Evolutionary conservation across 768 basidiomycete genomes (phyloP).

Genomic region (Lactifluus rugatus): DNA sequence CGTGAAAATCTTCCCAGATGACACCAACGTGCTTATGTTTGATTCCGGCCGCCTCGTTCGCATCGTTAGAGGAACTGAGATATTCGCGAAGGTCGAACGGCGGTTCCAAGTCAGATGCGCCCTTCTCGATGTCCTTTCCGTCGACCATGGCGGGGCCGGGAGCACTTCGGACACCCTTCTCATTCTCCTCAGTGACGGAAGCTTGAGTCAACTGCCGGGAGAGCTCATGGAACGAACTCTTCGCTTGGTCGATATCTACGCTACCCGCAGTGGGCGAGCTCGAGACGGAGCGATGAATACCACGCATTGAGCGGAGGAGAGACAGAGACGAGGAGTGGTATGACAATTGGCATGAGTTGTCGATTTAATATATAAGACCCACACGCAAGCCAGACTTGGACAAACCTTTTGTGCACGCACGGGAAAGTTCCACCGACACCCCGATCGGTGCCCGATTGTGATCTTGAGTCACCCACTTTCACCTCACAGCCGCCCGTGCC

Average conservation of each 20-base stretch:
- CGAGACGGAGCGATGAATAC: constrained; percentile 1
- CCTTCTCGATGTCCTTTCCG: constrained; percentile 32
- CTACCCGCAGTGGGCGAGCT: background rate
- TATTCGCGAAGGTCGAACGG: constrained; percentile 64
- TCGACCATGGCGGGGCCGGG: background rate
- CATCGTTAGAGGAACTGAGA: constrained; percentile 58
- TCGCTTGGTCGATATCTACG: constrained; percentile 9
- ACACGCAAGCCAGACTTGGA: background rate
- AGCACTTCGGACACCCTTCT: background rate
- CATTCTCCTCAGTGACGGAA: background rate
- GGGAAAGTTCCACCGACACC: background rate
- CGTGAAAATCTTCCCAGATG: constrained; percentile 61
- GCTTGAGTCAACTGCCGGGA: constrained; percentile 16
- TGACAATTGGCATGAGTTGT: background rate
- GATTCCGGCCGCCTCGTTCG: constrained; percentile 55
- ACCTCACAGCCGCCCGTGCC: background rate
- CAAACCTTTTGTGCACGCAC: background rate
- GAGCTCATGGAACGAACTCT: constrained; percentile 11
- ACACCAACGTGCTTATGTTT: constrained; percentile 73
- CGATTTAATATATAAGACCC: background rate
- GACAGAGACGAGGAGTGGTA: background rate
- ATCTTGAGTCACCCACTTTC: background rate
- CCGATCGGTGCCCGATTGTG: background rate
- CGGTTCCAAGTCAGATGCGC: constrained; percentile 30
- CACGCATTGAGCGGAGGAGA: background rate